phyloP scores from a whole-genome alignment of 2,329 filamentous ascomycete species.

The Dothidotthia symphoricarpi region DNA sequence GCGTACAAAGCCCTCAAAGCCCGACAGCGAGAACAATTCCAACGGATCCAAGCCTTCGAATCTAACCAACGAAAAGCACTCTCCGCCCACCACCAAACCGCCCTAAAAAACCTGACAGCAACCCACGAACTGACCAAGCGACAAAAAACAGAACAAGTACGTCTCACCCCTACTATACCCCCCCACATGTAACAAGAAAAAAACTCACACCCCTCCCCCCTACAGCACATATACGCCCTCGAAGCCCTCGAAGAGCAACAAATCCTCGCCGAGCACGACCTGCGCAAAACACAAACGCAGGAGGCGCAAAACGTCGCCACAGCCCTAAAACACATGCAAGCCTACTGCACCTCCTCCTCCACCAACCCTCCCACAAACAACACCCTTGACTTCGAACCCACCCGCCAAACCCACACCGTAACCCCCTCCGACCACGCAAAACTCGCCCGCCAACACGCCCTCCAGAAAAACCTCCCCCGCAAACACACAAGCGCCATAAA shows the following conservation, averaged over 20 bases:
- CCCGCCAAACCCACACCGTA: conserved; percentile 28
- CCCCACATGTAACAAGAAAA: no score
- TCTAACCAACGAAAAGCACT: conserved; percentile 34
- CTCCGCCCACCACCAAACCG: conserved; percentile 22
- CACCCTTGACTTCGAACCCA: no score
- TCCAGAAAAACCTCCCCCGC: conserved; percentile 42
- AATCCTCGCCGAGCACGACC: conserved; percentile 44
- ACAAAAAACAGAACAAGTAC: conserved; percentile 31
- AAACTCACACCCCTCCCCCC: not conserved
- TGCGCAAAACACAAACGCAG: conserved; percentile 43
- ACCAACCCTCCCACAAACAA: conserved; percentile 20
- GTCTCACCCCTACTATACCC: no score
- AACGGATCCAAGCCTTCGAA: conserved; percentile 33
- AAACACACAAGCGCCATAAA: conserved; percentile 50
- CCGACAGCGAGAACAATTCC: conserved; percentile 34
- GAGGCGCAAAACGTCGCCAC: conserved; percentile 47
- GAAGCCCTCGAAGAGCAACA: conserved; percentile 48
- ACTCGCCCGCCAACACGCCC: conserved; percentile 42
- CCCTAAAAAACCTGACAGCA: conserved; percentile 20
- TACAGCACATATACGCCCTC: conserved; percentile 40
- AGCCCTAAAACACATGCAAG: conserved; percentile 50
- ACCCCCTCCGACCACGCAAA: conserved; percentile 47
- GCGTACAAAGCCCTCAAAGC: conserved; percentile 21
- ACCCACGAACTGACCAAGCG: conserved; percentile 22
- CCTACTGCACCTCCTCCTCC: conserved; percentile 45